A percentile compares a stretch with the other conserved stretches of the same genome.
Conservation (phyloP, 805 yeast species). For the Ogataea saltuana region DNA sequence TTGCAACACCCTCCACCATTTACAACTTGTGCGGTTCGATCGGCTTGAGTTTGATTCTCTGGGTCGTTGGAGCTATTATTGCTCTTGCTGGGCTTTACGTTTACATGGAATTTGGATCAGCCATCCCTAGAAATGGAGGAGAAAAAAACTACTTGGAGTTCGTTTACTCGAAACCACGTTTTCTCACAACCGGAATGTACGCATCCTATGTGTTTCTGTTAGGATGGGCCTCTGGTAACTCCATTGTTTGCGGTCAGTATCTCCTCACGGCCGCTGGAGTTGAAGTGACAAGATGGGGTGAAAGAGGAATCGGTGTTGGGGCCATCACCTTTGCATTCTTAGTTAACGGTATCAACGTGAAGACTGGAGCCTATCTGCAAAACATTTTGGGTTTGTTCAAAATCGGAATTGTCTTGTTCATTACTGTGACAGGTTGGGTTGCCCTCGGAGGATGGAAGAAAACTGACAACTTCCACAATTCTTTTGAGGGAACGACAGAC, state of each 20-base stretch:
- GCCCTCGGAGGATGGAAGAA: slow-evolving; percentile 71
- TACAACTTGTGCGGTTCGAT: slow-evolving; percentile 64
- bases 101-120: slow-evolving; percentile 72
- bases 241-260: slow-evolving; percentile 78
- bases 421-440: slow-evolving; percentile 79
- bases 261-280: slow-evolving; percentile 71
- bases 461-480: slow-evolving; percentile 37
- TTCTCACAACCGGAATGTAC: slow-evolving; percentile 61
- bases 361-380: slow-evolving; percentile 65
- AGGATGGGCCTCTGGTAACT: slow-evolving; percentile 87
- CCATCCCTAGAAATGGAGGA: slow-evolving; percentile 65
- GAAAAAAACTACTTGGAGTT: slow-evolving; percentile 79
- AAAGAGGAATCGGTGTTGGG: slow-evolving; percentile 74
- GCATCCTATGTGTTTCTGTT: slow-evolving; percentile 72
- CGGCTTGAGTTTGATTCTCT: slow-evolving; percentile 67
- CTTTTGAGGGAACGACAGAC: slow-evolving; percentile 38
- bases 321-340: slow-evolving; percentile 72
- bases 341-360: slow-evolving; percentile 60
- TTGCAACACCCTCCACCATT: slow-evolving; percentile 66
- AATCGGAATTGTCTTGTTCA: slow-evolving; percentile 63
- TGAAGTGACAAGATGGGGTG: slow-evolving; percentile 73
- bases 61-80: slow-evolving; percentile 74
- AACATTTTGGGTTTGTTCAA: slow-evolving; percentile 70
- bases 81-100: slow-evolving; percentile 64
- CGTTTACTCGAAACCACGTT: slow-evolving; percentile 65